Evolutionary conservation across 2,329 filamentous ascomycete genomes (phyloP).

Genomic region (Xylariaceae sp.): DNA sequence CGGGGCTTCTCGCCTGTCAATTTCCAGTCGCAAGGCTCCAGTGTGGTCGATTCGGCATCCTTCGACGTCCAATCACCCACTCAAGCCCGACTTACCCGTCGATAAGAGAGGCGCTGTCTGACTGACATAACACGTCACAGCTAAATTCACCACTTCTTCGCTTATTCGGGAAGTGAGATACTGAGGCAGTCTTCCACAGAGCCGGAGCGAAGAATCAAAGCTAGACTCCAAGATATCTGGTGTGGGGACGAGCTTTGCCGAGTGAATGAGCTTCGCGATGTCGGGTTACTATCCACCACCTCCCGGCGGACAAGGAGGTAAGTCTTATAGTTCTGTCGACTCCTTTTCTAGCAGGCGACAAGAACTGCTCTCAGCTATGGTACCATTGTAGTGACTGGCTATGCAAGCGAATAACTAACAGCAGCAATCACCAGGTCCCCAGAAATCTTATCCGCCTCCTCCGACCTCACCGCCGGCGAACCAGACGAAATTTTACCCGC

Average conservation of each 20-base stretch:
- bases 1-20: constrained; percentile 3
- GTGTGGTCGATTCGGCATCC: too few relatives aligned
- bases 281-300: constrained; percentile 43
- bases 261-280: constrained; percentile 27
- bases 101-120: too few relatives aligned
- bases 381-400: constrained; percentile 9
- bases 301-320: constrained; percentile 22
- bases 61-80: too few relatives aligned
- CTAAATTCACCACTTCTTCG: not conserved
- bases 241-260: not conserved
- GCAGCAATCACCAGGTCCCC: constrained; percentile 28
- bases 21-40: too few relatives aligned
- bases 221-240: not conserved
- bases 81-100: too few relatives aligned
- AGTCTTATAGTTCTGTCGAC: too few relatives aligned
- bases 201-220: too few relatives aligned
- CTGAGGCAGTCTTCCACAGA: too few relatives aligned
- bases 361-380: too few relatives aligned
- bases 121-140: too few relatives aligned
- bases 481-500: constrained; percentile 41
- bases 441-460: constrained; percentile 42
- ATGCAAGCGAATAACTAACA: constrained; percentile 4
- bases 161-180: too few relatives aligned
- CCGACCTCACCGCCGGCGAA: constrained; percentile 44
- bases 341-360: too few relatives aligned